Percentiles rank a stretch among this genome's conserved stretches.
phyloP scores from a whole-genome alignment of 2,329 filamentous ascomycete species.

The Bipolaris cookei region DNA sequence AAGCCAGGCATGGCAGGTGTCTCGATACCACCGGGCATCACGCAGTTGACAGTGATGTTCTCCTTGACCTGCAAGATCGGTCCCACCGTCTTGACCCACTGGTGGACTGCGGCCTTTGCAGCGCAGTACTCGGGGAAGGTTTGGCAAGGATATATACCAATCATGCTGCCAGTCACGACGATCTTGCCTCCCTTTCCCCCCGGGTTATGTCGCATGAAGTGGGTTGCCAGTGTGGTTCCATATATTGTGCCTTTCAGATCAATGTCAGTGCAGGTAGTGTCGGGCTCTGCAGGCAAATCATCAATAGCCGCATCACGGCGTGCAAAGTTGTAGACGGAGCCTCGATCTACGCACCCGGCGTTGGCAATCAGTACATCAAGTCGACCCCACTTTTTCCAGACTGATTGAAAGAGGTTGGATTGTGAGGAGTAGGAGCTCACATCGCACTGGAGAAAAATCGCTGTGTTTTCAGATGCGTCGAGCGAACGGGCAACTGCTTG shows the following conservation, averaged over 20 bases:
- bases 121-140: constrained; percentile 59
- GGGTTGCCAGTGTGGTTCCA: constrained; percentile 56
- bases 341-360: constrained; percentile 57
- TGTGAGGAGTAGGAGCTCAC: constrained; percentile 57
- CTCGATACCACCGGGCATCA: constrained; percentile 57
- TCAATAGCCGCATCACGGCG: constrained; percentile 33
- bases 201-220: constrained; percentile 61
- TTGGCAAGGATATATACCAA: constrained; percentile 53
- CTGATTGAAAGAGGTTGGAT: constrained; percentile 51
- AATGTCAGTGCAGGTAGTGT: constrained; percentile 55
- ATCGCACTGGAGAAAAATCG: constrained; percentile 55
- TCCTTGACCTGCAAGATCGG: constrained; percentile 48
- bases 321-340: constrained; percentile 54
- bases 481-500: constrained; percentile 28
- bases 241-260: constrained; percentile 60
- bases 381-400: constrained; percentile 54
- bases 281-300: constrained; percentile 53
- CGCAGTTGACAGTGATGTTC: constrained; percentile 57
- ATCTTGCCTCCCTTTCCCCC: constrained; percentile 53
- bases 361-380: constrained; percentile 60
- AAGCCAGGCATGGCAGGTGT: constrained; percentile 52
- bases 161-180: constrained; percentile 54
- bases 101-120: constrained; percentile 56
- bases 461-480: constrained; percentile 35
- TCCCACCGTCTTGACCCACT: constrained; percentile 36